Conservation (phyloP, 768 basidiomycete genomes). For the Rhodotorula sphaerocarpa region DNA sequence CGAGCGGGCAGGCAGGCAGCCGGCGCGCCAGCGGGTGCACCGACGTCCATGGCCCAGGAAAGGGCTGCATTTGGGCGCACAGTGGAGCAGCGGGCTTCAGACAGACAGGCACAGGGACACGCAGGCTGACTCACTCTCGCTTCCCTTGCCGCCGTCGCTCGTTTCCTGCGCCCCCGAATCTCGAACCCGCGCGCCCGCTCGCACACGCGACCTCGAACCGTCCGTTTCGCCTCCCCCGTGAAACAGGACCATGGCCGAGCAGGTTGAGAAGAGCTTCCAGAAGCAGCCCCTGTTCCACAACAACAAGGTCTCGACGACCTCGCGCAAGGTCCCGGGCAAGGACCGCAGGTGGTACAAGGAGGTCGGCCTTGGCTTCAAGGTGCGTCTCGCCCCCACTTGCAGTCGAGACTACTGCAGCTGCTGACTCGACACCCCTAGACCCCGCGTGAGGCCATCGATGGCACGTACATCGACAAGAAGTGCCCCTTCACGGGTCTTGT, state of each 20-base stretch:
- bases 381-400: neutral
- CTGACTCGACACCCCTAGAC: slow-evolving; percentile 67
- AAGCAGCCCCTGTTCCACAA: slow-evolving; percentile 98
- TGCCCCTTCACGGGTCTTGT: slow-evolving; percentile 96
- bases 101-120: no score
- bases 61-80: no score
- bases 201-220: neutral
- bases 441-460: slow-evolving; percentile 85
- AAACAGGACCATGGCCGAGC: slow-evolving; percentile 44
- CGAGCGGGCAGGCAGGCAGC: no score
- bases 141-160: no score
- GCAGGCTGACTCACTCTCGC: no score
- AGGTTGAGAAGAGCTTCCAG: slow-evolving; percentile 97
- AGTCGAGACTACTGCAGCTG: neutral
- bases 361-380: slow-evolving; percentile 40
- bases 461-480: slow-evolving; percentile 97
- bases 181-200: no score
- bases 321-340: slow-evolving; percentile 87
- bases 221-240: neutral
- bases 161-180: no score
- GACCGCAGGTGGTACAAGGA: slow-evolving; percentile 96
- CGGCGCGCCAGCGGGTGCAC: no score
- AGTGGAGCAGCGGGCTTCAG: no score
- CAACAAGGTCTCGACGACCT: slow-evolving; percentile 79
- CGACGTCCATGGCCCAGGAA: no score